Evolutionary conservation across 108 stramenopile genomes (phyloP).

Genomic region (Aurantiochytrium sp.): DNA sequence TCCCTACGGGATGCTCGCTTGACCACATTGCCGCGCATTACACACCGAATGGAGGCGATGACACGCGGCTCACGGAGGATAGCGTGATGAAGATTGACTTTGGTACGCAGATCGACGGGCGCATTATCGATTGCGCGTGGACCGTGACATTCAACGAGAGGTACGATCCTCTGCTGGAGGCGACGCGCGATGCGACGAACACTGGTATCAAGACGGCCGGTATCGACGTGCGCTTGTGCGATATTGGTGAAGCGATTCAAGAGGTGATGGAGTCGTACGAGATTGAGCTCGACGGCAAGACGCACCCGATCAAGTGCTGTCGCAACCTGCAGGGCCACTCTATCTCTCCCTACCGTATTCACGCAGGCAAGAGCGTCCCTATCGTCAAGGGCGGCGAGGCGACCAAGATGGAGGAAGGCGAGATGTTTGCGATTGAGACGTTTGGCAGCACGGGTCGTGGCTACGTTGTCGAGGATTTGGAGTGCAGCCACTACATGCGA

Average conservation of each 20-base stretch:
- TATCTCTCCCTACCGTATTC: slow-evolving; percentile 93
- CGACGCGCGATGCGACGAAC: slow-evolving; percentile 87
- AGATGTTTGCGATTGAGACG: slow-evolving; percentile 97
- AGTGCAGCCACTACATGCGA: slow-evolving; percentile 99
- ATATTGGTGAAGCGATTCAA: slow-evolving; percentile 89
- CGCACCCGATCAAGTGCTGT: slow-evolving; percentile 73
- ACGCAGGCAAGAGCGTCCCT: slow-evolving; percentile 91
- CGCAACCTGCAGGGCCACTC: slow-evolving; percentile 96
- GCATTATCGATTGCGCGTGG: slow-evolving; percentile 98
- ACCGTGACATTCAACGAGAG: slow-evolving; percentile 86
- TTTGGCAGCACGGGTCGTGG: slow-evolving; percentile 92
- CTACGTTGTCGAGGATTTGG: slow-evolving; percentile 90
- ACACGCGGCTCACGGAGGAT: slow-evolving; percentile 75
- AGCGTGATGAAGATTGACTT: slow-evolving; percentile 98
- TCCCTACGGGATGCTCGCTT: slow-evolving; percentile 92
- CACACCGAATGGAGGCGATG: slow-evolving; percentile 91
- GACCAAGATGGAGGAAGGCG: slow-evolving; percentile 95
- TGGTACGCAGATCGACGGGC: slow-evolving; percentile 95
- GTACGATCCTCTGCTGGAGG: slow-evolving; percentile 83
- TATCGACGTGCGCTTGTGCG: slow-evolving; percentile 89
- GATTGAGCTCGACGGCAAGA: slow-evolving; percentile 82
- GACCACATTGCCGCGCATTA: slow-evolving; percentile 99
- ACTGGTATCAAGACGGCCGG: slow-evolving; percentile 83
- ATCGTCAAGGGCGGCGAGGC: slow-evolving; percentile 84
- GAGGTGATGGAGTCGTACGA: slow-evolving; percentile 98